Evolutionary conservation across 2,329 filamentous ascomycete genomes (phyloP).

Genomic region (Venturia oleaginea): DNA sequence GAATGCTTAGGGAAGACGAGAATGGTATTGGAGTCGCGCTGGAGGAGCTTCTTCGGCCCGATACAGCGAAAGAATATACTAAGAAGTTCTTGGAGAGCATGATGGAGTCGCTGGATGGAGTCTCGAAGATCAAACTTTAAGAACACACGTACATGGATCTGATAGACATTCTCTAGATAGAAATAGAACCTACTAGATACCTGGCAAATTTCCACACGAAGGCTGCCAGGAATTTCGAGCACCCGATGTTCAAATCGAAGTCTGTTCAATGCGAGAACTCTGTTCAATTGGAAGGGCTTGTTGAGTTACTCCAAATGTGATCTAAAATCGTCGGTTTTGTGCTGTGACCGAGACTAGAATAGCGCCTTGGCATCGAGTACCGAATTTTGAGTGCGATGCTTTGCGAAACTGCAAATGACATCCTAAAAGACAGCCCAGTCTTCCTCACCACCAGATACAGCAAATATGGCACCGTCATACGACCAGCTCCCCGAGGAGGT

Average conservation of each 20-base stretch:
- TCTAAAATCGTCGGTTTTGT: too few relatives aligned
- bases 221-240: neutral
- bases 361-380: too few relatives aligned
- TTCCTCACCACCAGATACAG: neutral
- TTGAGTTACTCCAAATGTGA: too few relatives aligned
- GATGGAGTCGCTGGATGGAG: slow-evolving; percentile 23
- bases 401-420: neutral
- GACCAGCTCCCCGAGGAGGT: slow-evolving; percentile 79
- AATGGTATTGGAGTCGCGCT: slow-evolving; percentile 20
- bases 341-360: too few relatives aligned
- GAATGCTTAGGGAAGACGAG: slow-evolving; percentile 9
- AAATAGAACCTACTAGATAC: neutral
- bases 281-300: too few relatives aligned
- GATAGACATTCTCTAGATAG: neutral
- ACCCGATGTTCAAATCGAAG: neutral
- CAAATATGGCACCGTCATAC: slow-evolving; percentile 40
- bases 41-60: slow-evolving; percentile 19
- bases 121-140: slow-evolving; percentile 23
- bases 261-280: too few relatives aligned
- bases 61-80: slow-evolving; percentile 21
- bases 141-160: neutral
- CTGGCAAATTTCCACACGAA: neutral
- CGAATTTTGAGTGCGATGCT: neutral
- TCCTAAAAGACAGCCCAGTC: neutral
- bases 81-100: slow-evolving; percentile 25